Evolutionary conservation across 441 rosid genomes (phyloP), one percentile per base, ranked within the genome.

Genomic region (Mallotus japonicus): DNA sequence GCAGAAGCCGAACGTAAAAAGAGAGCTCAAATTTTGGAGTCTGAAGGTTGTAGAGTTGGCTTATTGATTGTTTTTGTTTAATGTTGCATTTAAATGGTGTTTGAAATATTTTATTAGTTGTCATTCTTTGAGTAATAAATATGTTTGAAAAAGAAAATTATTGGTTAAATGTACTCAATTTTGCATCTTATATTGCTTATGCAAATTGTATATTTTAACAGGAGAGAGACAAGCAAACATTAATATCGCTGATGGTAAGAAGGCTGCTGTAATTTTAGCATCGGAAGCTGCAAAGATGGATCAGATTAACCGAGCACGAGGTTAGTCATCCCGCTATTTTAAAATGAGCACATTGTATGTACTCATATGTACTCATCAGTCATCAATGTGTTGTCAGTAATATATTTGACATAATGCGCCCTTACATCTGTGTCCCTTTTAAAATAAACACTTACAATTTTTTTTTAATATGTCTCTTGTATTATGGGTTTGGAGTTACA

Each of bases 1-100:
- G 98, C 98, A 69, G 99, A 95, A 85, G 99, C 99, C 67, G 99
- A 95, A 75, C 96, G 96, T 73, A 95, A 86, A 81, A 91, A 83
- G 86, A 87, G 98, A 84, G 98, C 98, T 76, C 97, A 90, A 79
- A 82, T 95, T 81, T 93, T 92, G 62, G 95, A 95, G 74, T 91
- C 99, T 70, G 97, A 95, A 89, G 96, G 98, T 91, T 77, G 78
- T 77, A 63, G 24, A 53, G 69, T 24, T 54, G 5, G 20, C 20
- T 70, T 71, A 42, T 3, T 20, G n/a, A 50, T 20, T 51, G 28
- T 55, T 69, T 5, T 53, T 51, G n/a, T 37, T 44, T 55, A 14
- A 56, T 19, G 9, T 55, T 4, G 12, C 32, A 37, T 5, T 1
- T 28, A 28, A 28, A 28, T 28, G 32, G 32, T 28, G 32, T 28